Conservation (phyloP, 495 filamentous ascomycete species). For the Trichocladium uniseriatum region DNA sequence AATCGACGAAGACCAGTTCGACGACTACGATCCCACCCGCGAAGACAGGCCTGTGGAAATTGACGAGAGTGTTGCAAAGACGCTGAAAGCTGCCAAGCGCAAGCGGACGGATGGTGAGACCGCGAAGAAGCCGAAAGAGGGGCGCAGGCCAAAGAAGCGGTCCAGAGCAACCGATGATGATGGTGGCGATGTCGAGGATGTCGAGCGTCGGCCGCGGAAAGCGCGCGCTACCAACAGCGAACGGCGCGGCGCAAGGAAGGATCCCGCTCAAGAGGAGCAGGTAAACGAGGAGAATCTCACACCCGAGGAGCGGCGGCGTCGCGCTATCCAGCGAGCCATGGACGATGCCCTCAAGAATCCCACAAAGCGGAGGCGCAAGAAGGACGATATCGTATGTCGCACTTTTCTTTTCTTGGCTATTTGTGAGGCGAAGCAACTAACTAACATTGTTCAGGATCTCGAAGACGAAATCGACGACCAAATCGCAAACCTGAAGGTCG, state of each 20-base stretch:
- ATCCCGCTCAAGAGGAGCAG: constrained; percentile 47
- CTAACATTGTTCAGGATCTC: constrained; percentile 53
- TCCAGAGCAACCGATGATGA: constrained; percentile 44
- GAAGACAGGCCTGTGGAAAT: constrained; percentile 75
- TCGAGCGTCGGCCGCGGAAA: constrained; percentile 39
- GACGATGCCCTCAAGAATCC: constrained; percentile 77
- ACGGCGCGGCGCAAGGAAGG: constrained; percentile 37
- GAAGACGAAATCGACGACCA: constrained; percentile 81
- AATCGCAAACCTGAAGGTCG: constrained; percentile 76
- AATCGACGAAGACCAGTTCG: constrained; percentile 90
- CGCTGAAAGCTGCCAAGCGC: constrained; percentile 65
- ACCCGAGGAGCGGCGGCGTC: constrained; percentile 60
- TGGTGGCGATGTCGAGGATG: constrained; percentile 47
- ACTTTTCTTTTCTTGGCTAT: background rate
- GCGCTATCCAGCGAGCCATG: constrained; percentile 76
- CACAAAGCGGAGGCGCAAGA: constrained; percentile 71
- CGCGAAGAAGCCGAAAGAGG: constrained; percentile 65
- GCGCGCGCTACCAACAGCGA: constrained; percentile 26
- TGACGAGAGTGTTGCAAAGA: constrained; percentile 73
- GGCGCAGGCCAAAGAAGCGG: constrained; percentile 66
- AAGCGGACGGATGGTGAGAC: constrained; percentile 57
- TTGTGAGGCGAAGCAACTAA: constrained; percentile 8
- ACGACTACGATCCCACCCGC: constrained; percentile 74
- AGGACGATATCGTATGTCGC: constrained; percentile 73
- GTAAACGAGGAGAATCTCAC: constrained; percentile 54